Evolutionary conservation across 306 rosid genomes (phyloP), one percentile per base, ranked within the genome.

Genomic region (Cicer yamashitae): DNA sequence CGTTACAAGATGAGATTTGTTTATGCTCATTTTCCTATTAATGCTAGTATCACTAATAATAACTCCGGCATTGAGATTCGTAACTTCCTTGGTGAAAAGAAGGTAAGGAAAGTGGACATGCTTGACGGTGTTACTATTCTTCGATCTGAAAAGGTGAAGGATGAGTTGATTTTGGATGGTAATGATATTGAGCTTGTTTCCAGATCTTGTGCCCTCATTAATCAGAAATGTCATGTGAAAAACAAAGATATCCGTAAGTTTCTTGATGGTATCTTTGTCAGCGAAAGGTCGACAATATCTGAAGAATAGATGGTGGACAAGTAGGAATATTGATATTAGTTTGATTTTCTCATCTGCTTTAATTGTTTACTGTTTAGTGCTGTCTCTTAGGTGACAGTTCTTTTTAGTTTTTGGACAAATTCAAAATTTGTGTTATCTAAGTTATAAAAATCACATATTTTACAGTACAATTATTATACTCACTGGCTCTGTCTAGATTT

Each of bases 51-150:
- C 25, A 37, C 88, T 6, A 85, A 52, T 3, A n/a, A 0, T 37
- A 86, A 5, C 81, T 74, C n/a, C n/a, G 41, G 91, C 20, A 90
- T 93, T 39, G 96, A 93, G 85, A 90, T 90, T 78, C 79, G 96
- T 0, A 90, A 90, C 75, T 89, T 90, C 57, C 80, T 90, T 1
- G 98, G 96, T 0, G 96, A 91, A 53, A 91, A 91, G 68, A 89
- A 92, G 98, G 98, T 92, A 72, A 86, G 98, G 63, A 93, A 90
- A 77, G 98, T 93, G 11, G 94, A 89, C 51, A 79, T 90, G 94
- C 94, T 93, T 59, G 84, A 90, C 0, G 98, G 98, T 1, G 96
- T 90, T 5, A 48, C 85, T 1, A 74, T 93, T 38, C 0, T 77
- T 20, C 81, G 98, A 20, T 93, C 94, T 11, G 98, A 93, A 3